Conservation (phyloP, 2,329 filamentous ascomycete species). For the Aspergillus phoenicis region DNA sequence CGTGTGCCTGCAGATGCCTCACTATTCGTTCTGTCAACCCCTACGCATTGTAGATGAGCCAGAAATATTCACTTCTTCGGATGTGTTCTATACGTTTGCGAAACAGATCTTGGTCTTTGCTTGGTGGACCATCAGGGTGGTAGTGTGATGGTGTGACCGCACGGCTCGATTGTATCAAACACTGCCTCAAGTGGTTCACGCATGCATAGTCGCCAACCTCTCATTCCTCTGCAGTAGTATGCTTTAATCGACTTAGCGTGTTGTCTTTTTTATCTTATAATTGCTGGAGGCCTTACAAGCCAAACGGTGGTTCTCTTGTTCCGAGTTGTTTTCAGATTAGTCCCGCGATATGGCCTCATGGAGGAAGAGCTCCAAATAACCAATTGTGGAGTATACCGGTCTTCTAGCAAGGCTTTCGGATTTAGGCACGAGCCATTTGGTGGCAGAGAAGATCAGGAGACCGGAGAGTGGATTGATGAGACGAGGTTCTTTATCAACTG, state of each 20-base stretch:
- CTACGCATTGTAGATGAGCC: conserved; percentile 47
- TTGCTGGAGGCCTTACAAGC: conserved; percentile 15
- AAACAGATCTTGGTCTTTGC: conserved; percentile 18
- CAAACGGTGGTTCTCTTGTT: conserved; percentile 13
- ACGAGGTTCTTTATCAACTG: conserved; percentile 14
- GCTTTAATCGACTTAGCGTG: conserved; percentile 29
- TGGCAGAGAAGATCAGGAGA: background rate
- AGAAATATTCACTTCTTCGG: conserved; percentile 21
- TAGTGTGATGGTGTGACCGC: conserved; percentile 19
- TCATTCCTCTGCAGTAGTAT: conserved; percentile 20
- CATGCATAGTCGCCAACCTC: conserved; percentile 2
- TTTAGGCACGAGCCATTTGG: background rate
- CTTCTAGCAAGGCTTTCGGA: conserved; percentile 8
- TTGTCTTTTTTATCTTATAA: conserved; percentile 22
- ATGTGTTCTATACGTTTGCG: conserved; percentile 32
- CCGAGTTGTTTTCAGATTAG: conserved; percentile 16
- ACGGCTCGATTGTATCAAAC: conserved; percentile 16
- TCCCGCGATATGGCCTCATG: conserved; percentile 10
- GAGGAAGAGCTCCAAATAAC: conserved; percentile 7
- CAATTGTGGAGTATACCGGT: conserved; percentile 16
- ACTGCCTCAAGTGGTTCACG: conserved; percentile 7
- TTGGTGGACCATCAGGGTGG: conserved; percentile 15
- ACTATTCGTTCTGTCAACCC: conserved; percentile 56
- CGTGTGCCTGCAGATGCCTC: conserved; percentile 42
- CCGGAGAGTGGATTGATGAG: conserved; percentile 2